phyloP scores from a whole-genome alignment of 176 grass and related monocot species.

The Puya raimondii region DNA sequence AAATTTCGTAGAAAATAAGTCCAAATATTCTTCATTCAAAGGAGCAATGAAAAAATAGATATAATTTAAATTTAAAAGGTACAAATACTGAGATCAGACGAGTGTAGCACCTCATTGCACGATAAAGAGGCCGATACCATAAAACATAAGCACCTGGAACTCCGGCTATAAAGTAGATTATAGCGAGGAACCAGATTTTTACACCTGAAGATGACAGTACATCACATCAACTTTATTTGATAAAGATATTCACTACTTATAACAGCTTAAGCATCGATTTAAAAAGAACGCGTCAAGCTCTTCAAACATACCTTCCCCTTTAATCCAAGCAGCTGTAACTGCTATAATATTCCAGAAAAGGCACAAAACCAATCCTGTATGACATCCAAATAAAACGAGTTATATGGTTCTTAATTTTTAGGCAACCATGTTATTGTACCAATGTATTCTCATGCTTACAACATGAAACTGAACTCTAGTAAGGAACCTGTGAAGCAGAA shows the following conservation, averaged over 20 bases:
- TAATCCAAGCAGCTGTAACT: conserved; percentile 89
- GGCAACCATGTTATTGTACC: not conserved
- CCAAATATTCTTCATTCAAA: not conserved
- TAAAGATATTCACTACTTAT: not conserved
- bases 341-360: conserved; percentile 89
- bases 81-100: not conserved
- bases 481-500: not conserved
- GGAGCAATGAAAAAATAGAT: not conserved
- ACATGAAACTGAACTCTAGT: not conserved
- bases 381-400: conserved; percentile 9
- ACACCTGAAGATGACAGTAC: conserved; percentile 34
- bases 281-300: not conserved
- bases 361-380: conserved; percentile 68
- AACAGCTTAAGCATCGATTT: not conserved
- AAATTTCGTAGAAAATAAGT: conserved; percentile 9
- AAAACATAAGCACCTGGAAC: conserved; percentile 78
- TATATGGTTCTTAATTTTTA: not conserved
- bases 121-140: conserved; percentile 97
- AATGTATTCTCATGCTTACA: not conserved
- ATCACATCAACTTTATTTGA: not conserved
- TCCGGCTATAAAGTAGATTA: conserved; percentile 95
- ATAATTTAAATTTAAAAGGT: not conserved
- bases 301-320: conserved; percentile 55
- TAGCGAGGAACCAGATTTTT: conserved; percentile 86
- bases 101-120: conserved; percentile 67